Conservation (phyloP, 2,329 filamentous ascomycete genomes). For the Epichloe scottii region DNA sequence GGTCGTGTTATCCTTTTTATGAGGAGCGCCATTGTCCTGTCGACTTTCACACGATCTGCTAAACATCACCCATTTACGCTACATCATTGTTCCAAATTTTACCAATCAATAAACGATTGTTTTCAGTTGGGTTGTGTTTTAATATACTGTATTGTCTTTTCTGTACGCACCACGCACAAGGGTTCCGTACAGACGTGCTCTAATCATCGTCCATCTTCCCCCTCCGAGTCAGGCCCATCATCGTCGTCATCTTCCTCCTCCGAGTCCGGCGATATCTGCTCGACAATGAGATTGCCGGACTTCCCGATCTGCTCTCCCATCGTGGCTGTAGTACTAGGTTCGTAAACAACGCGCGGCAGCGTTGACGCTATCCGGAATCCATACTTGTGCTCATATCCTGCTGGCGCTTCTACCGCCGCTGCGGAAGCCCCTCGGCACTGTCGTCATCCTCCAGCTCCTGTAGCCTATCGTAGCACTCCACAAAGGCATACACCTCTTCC, state of each 20-base stretch:
- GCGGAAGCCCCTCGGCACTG: not conserved
- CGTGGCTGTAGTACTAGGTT: slow-evolving; percentile 50
- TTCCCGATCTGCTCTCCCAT: slow-evolving; percentile 64
- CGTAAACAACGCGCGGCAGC: slow-evolving; percentile 73
- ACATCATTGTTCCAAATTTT: too few relatives aligned
- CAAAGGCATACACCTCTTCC: slow-evolving; percentile 90
- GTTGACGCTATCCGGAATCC: slow-evolving; percentile 75
- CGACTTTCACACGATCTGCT: too few relatives aligned
- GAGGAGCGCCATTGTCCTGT: too few relatives aligned
- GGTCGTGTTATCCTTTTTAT: too few relatives aligned
- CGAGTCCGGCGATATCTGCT: slow-evolving; percentile 35
- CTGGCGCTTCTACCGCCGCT: slow-evolving; percentile 5
- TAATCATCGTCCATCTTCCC: slow-evolving; percentile 13
- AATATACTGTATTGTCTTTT: not conserved
- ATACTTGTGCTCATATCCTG: slow-evolving; percentile 63
- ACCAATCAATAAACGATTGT: too few relatives aligned
- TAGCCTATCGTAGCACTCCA: slow-evolving; percentile 72
- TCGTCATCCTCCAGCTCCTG: slow-evolving; percentile 37
- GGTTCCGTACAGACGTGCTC: not conserved
- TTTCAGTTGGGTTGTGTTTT: too few relatives aligned
- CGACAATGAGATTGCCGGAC: slow-evolving; percentile 82
- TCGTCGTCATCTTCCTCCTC: slow-evolving; percentile 22
- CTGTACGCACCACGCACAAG: not conserved
- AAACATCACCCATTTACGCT: too few relatives aligned
- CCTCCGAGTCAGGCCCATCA: not conserved